Evolutionary conservation across 192 early-diverging fungal species (phyloP).

Genomic region (Kickxella alabastrina): DNA sequence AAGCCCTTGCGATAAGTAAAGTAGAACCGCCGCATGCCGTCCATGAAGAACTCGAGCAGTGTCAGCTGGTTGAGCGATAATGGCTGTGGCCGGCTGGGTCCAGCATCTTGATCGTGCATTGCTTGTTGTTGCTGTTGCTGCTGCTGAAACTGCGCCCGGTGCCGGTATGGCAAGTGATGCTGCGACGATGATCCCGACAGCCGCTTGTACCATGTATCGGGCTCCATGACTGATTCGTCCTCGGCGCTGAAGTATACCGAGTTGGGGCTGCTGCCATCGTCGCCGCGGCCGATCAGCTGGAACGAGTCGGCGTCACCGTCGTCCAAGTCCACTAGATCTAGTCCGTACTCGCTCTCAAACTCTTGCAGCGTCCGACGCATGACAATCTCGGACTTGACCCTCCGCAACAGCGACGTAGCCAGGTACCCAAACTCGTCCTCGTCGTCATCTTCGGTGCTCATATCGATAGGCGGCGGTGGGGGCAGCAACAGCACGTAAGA

Average conservation of each 20-base stretch:
- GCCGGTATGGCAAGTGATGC: constrained; percentile 21
- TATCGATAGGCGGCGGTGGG: constrained; percentile 40
- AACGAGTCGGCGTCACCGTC: constrained; percentile 46
- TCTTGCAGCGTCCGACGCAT: constrained; percentile 48
- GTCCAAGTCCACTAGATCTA: constrained; percentile 20
- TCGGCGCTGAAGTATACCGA: constrained; percentile 52
- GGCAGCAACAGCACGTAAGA: constrained; percentile 50
- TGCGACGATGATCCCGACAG: constrained; percentile 46
- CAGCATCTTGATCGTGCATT: constrained; percentile 1
- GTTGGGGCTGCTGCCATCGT: constrained; percentile 41
- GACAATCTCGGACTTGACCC: constrained; percentile 44
- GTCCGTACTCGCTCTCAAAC: constrained; percentile 46
- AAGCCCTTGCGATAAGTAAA: constrained; percentile 53
- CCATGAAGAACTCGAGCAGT: constrained; percentile 50
- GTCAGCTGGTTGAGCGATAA: constrained; percentile 51
- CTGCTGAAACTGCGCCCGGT: constrained; percentile 9
- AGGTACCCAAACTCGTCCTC: constrained; percentile 52
- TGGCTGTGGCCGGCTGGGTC: constrained; percentile 14
- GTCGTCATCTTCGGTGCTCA: constrained; percentile 29
- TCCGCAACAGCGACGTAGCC: constrained; percentile 25
- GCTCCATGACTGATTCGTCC: constrained; percentile 32
- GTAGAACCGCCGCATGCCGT: constrained; percentile 53
- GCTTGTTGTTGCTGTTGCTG: no score
- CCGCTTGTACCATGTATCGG: constrained; percentile 40
- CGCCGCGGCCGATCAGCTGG: constrained; percentile 45